Percentiles rank a stretch among this genome's conserved stretches.
phyloP scores from a whole-genome alignment of 805 yeast species.

The Zygotorulaspora chibaensis region DNA sequence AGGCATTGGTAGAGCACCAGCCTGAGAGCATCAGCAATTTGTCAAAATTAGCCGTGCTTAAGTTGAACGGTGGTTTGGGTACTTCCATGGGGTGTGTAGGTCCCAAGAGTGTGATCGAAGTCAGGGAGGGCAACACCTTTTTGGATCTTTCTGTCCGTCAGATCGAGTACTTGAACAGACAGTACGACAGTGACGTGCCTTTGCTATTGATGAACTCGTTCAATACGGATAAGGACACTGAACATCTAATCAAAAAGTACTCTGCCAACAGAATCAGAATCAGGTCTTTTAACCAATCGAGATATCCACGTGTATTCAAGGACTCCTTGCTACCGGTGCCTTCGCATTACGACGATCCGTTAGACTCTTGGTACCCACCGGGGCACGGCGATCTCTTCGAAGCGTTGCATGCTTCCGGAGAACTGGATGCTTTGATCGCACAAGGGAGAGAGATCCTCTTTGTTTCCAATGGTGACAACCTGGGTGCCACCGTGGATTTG shows the following conservation, averaged over 20 bases:
- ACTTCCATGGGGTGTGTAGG: constrained; percentile 99
- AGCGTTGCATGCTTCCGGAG: constrained; percentile 82
- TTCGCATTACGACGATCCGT: constrained; percentile 59
- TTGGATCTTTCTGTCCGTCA: constrained; percentile 94
- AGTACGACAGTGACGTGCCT: constrained; percentile 89
- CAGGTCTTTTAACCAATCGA: constrained; percentile 95
- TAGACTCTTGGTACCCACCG: constrained; percentile 98
- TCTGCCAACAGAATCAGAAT: constrained; percentile 94
- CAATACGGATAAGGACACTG: constrained; percentile 95
- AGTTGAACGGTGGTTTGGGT: constrained; percentile 97
- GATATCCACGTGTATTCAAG: constrained; percentile 91
- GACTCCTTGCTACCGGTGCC: constrained; percentile 98
- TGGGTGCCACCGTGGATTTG: constrained; percentile 96
- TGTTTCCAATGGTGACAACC: constrained; percentile 96
- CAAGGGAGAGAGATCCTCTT: constrained; percentile 94
- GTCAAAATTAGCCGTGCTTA: constrained; percentile 86
- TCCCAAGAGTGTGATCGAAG: constrained; percentile 96
- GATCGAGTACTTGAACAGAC: constrained; percentile 89
- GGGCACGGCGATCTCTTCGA: constrained; percentile 99
- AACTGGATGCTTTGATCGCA: constrained; percentile 79
- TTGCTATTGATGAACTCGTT: constrained; percentile 96
- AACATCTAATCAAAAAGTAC: constrained; percentile 90
- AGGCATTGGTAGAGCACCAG: constrained; percentile 19
- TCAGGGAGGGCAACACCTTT: constrained; percentile 96
- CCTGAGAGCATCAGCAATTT: constrained; percentile 43